phyloP scores from a whole-genome alignment of 192 early-diverging fungal species.

The Coemansia sp. region DNA sequence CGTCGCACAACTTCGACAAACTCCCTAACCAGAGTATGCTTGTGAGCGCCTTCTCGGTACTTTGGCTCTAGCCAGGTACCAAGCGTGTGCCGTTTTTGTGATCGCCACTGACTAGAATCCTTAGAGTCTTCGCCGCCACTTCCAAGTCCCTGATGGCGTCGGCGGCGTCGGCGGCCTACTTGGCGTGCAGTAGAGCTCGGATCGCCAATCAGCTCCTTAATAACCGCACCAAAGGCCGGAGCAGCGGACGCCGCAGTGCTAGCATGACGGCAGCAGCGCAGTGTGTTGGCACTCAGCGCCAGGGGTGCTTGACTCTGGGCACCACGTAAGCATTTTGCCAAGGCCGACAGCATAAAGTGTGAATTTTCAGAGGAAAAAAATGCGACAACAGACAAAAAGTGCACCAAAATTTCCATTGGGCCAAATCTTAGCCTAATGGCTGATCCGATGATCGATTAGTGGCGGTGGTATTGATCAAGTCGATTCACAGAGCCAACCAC shows the following conservation, averaged over 20 bases:
- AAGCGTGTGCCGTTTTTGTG: neutral
- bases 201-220: neutral
- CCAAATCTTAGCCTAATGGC: neutral
- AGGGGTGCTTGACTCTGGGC: neutral
- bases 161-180: neutral
- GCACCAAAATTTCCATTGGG: too few species aligned
- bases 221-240: neutral
- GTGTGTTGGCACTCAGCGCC: neutral
- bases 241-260: neutral
- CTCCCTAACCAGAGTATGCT: constrained; percentile 38
- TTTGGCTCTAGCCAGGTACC: neutral
- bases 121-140: neutral
- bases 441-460: constrained; percentile 4
- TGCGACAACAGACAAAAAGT: neutral
- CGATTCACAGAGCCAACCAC: too few species aligned
- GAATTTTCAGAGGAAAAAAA: neutral
- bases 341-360: neutral
- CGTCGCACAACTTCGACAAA: constrained; percentile 17
- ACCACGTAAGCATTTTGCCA: constrained; percentile 2
- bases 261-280: neutral
- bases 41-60: neutral
- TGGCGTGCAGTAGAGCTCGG: neutral
- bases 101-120: neutral
- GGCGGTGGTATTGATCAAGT: neutral
- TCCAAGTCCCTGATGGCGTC: neutral